Evolutionary conservation across 306 rosid genomes (phyloP), one percentile per base, ranked within the genome.

Genomic region (Lithocarpus polystachyus): DNA sequence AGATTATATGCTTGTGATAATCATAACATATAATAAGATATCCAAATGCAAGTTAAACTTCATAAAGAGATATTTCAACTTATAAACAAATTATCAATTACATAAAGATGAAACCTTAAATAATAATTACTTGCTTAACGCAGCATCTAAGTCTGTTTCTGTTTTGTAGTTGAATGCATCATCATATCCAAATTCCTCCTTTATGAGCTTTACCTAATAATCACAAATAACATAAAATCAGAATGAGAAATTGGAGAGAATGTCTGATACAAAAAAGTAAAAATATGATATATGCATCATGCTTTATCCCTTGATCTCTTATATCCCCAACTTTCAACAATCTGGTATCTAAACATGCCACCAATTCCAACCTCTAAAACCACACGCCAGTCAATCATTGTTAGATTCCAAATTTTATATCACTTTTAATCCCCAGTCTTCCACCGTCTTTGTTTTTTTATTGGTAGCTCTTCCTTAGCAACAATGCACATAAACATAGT

Each of bases 111-210:
- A 35, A 33, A 35, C 20, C 4, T 35, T 13, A 0, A 14, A 55
- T 2, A 53, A 3, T 3, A 3, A 55, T 71, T 83, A 89, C 90
- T 84, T 87, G 86, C 65, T 86, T 70, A 91, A 84, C 54, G 92
- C 90, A 5, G 88, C 91, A 57, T 89, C 90, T 72, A 61, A 82
- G 75, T 91, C 89, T 43, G 87, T 28, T 79, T 91, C 91, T 40
- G 37, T 81, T 1, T 91, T 86, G 86, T 91, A 91, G 79, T 89
- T 86, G 85, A 91, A 91, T 71, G 90, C 95, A 12, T 89, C 95
- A 20, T 90, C 95, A 75, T 84, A 90, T 40, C 95, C 92, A 69
- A 90, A 89, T 74, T 89, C 90, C 72, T 90, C 91, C 83, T 85
- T 90, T 3, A 90, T 70, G 18, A 90, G 89, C 71, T 85, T 84